phyloP scores from a whole-genome alignment of 1,139 yeast species.

The Tardiomyces depauwii region DNA sequence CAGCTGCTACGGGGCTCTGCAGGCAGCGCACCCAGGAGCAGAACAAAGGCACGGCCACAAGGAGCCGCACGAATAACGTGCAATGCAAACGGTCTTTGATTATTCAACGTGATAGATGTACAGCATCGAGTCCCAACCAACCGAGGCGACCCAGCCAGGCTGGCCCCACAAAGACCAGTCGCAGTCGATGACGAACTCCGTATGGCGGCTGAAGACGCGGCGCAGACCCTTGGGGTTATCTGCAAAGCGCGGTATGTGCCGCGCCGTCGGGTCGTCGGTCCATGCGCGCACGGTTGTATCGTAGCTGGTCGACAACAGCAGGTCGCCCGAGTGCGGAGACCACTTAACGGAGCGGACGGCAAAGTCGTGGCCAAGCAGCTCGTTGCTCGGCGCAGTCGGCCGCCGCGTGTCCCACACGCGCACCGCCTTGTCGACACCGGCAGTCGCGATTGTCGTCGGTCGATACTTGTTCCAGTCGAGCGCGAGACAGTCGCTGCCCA shows the following conservation, averaged over 20 bases:
- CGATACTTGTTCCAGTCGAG: slow-evolving; percentile 90
- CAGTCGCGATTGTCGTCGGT: slow-evolving; percentile 67
- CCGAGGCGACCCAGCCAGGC: slow-evolving; percentile 90
- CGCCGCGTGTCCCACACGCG: slow-evolving; percentile 82
- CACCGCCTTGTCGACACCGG: slow-evolving; percentile 78
- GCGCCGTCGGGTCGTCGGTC: slow-evolving; percentile 38
- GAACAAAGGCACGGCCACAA: no score
- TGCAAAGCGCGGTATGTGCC: slow-evolving; percentile 31
- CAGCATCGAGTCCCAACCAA: slow-evolving; percentile 96
- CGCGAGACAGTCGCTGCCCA: slow-evolving; percentile 68
- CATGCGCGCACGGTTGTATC: slow-evolving; percentile 90
- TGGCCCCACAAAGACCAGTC: slow-evolving; percentile 97
- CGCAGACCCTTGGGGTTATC: slow-evolving; percentile 37
- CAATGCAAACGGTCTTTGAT: no score
- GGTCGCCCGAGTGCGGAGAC: slow-evolving; percentile 79
- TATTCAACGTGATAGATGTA: slow-evolving; percentile 48
- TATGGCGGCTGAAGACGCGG: slow-evolving; percentile 57
- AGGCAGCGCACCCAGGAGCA: no score
- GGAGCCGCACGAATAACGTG: no score
- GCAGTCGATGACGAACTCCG: slow-evolving; percentile 88
- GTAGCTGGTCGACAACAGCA: slow-evolving; percentile 66
- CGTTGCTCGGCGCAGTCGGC: slow-evolving; percentile 54
- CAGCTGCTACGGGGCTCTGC: no score
- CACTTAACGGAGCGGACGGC: slow-evolving; percentile 75
- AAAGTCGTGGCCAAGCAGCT: slow-evolving; percentile 76